Conservation (phyloP, 805 yeast species). For the Osmozyma mogii region DNA sequence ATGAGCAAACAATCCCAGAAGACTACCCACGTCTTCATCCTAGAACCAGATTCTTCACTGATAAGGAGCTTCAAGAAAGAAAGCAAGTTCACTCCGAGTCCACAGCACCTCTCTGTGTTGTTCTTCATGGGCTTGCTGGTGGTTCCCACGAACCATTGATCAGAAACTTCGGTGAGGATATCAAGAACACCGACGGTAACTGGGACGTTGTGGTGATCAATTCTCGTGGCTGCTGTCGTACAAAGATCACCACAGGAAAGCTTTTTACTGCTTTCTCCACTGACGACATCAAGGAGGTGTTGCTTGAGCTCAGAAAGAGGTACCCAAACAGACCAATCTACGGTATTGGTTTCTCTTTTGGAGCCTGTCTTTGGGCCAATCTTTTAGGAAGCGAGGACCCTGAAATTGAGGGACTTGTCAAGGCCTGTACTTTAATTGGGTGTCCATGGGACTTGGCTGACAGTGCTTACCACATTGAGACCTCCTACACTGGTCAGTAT, state of each 20-base stretch:
- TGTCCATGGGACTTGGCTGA: slow-evolving; percentile 72
- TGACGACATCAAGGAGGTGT: slow-evolving; percentile 53
- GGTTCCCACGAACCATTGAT: slow-evolving; percentile 79
- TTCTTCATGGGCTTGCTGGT: slow-evolving; percentile 75
- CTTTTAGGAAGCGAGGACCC: slow-evolving; percentile 61
- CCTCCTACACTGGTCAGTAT: slow-evolving; percentile 26
- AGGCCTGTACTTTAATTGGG: slow-evolving; percentile 48
- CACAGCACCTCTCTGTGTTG: slow-evolving; percentile 51
- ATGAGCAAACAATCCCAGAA: slow-evolving; percentile 25
- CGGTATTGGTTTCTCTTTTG: slow-evolving; percentile 74
- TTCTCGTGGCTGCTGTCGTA: slow-evolving; percentile 69
- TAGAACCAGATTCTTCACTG: slow-evolving; percentile 45
- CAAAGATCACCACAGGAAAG: slow-evolving; percentile 59
- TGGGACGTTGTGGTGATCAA: slow-evolving; percentile 68
- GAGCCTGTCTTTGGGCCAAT: slow-evolving; percentile 65
- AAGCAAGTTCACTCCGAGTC: slow-evolving; percentile 14
- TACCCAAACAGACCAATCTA: slow-evolving; percentile 60
- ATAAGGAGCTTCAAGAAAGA: slow-evolving; percentile 32
- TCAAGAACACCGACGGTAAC: slow-evolving; percentile 18
- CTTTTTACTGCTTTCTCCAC: slow-evolving; percentile 68
- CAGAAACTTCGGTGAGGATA: slow-evolving; percentile 43
- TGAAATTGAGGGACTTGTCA: slow-evolving; percentile 17
- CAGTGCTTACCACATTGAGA: slow-evolving; percentile 37
- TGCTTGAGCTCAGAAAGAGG: slow-evolving; percentile 39
- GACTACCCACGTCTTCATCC: slow-evolving; percentile 36